Conservation (phyloP, 139 green algal genomes). For the Nannochloris sp. region DNA sequence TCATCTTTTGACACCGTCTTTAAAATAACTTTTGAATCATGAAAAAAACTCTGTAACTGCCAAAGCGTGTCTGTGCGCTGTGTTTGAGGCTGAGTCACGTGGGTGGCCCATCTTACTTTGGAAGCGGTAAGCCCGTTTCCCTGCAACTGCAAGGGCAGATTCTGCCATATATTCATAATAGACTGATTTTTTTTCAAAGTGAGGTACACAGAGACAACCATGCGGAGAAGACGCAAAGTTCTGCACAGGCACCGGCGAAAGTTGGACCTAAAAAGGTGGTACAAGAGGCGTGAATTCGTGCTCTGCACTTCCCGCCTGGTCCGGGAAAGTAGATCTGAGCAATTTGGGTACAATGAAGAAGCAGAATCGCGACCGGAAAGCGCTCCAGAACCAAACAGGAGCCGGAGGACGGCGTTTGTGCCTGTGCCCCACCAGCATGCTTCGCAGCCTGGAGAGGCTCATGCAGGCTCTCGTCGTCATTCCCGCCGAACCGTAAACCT, state of each 20-base stretch:
- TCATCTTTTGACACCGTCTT: background rate
- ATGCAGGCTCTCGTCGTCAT: slow-evolving; percentile 1
- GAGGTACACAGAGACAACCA: slow-evolving; percentile 1
- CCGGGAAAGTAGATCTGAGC: slow-evolving; percentile 2
- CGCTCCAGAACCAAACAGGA: background rate
- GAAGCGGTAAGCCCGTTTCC: slow-evolving; percentile 2
- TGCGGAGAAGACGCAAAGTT: slow-evolving; percentile 2
- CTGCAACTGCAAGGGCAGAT: slow-evolving; percentile 2
- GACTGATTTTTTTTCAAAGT: background rate
- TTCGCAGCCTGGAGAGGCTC: background rate
- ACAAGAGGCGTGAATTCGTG: slow-evolving; percentile 4
- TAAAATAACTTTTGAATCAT: background rate
- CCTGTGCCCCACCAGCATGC: background rate
- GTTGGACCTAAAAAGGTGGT: slow-evolving; percentile 2
- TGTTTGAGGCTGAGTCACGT: background rate
- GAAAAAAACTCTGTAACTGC: background rate
- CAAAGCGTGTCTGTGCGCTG: background rate
- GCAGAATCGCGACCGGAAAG: slow-evolving; percentile 1
- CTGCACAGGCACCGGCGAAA: slow-evolving; percentile 1
- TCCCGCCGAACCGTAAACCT: slow-evolving; percentile 1
- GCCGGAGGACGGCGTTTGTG: background rate
- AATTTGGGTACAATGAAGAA: background rate
- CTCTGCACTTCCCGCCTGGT: background rate
- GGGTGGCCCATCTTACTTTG: slow-evolving; percentile 1
- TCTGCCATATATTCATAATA: background rate